phyloP scores from a whole-genome alignment of 1,284 basidiomycete species.

The Puccinia hordei region DNA sequence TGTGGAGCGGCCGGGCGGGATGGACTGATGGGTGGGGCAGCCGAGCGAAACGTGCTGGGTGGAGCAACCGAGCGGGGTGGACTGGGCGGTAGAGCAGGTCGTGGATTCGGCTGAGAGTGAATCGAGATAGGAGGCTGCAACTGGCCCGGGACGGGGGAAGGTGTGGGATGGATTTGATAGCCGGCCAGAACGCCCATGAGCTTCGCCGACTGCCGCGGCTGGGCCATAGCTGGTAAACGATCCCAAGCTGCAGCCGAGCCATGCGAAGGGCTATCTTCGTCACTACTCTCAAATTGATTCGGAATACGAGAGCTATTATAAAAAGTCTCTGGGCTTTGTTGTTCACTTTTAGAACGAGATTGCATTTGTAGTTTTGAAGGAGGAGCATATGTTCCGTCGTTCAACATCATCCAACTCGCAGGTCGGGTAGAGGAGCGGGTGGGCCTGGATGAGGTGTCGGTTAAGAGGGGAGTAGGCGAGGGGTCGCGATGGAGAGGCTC shows the following conservation, averaged over 20 bases:
- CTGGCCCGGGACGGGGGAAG: neutral
- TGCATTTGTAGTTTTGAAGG: conserved; percentile 22
- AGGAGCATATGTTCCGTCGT: conserved; percentile 37
- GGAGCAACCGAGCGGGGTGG: neutral
- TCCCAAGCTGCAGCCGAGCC: neutral
- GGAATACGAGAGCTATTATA: neutral
- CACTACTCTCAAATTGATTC: conserved; percentile 17
- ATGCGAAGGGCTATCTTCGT: neutral
- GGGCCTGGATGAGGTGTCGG: conserved; percentile 27
- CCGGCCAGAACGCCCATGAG: neutral
- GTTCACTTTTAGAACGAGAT: neutral
- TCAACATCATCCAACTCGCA: conserved; percentile 41
- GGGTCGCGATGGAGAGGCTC: conserved; percentile 23
- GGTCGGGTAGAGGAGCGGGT: conserved; percentile 32
- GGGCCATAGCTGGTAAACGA: neutral
- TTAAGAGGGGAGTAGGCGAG: neutral
- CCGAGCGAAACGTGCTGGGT: neutral
- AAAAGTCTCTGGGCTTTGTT: conserved; percentile 12
- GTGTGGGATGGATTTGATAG: neutral
- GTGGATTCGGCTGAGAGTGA: neutral
- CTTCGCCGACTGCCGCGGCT: neutral
- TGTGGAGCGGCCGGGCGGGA: neutral
- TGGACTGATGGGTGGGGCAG: neutral
- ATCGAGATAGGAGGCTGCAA: conserved; percentile 18
- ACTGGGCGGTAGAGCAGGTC: neutral